These are phyloP conservation scores for Fusarium sp. DNA, from an alignment of 2,329 filamentous ascomycete genomes.

Conservation along the genomic window DNA sequence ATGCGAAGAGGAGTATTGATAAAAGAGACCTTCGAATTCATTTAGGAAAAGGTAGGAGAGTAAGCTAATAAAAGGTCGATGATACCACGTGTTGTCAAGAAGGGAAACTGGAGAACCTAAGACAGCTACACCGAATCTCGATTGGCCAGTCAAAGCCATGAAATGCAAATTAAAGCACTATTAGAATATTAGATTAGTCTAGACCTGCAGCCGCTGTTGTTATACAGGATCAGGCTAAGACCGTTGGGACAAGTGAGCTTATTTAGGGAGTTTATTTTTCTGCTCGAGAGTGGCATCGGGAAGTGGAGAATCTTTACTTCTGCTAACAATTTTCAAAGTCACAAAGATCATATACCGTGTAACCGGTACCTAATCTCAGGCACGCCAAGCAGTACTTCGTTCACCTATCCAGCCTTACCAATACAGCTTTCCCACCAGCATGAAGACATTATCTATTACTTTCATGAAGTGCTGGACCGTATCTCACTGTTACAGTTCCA, in stretches of 20 bases:
- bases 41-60: no score
- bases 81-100: not conserved
- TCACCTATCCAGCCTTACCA: not conserved
- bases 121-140: rapidly evolving
- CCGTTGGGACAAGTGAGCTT: not conserved
- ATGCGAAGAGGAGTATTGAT: rapidly evolving
- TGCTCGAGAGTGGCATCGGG: no score
- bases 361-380: not conserved
- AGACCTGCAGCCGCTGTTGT: no score
- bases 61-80: not conserved
- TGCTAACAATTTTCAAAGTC: no score
- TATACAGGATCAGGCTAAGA: rapidly evolving
- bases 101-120: no score
- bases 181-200: not conserved
- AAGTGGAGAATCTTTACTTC: no score
- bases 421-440: not conserved
- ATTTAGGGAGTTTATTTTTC: not conserved
- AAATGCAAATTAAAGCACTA: not conserved
- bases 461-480: no score
- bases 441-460: no score
- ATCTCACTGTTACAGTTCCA: no score
- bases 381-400: not conserved
- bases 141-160: not conserved
- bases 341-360: not conserved
- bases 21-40: no score